Conservation (phyloP, 2,329 filamentous ascomycete species). For the Tolypocladium capitatum region DNA sequence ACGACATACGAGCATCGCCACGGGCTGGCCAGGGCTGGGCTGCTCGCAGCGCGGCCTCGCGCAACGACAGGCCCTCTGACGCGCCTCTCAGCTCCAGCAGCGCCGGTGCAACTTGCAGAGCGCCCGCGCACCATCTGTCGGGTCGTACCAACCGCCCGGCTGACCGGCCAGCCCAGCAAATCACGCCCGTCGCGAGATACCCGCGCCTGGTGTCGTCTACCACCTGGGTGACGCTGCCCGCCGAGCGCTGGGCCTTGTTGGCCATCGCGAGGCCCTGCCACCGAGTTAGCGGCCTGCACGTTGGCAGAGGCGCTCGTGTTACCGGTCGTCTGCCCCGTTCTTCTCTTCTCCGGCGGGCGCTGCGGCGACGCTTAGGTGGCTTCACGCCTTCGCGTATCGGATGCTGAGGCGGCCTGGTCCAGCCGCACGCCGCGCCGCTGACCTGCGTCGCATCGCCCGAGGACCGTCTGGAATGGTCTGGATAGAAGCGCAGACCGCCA, state of each 20-base stretch:
- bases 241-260: background rate
- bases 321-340: background rate
- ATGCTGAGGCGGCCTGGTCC: background rate
- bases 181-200: background rate
- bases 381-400: background rate
- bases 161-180: background rate
- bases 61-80: background rate
- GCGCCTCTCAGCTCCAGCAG: background rate
- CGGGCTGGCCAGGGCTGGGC: no score
- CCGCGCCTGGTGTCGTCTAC: no score
- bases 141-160: background rate
- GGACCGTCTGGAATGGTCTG: no score
- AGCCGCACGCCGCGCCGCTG: background rate
- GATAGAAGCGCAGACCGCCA: background rate
- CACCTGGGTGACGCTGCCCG: no score
- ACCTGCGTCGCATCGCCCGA: background rate
- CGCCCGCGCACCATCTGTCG: background rate
- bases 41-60: no score
- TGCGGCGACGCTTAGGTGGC: background rate
- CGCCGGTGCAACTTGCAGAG: background rate
- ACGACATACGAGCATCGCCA: no score
- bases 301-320: background rate
- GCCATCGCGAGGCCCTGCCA: background rate
- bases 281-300: background rate
- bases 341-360: background rate